These are phyloP conservation scores for Diaporthe vaccinii DNA, from an alignment of 2,329 filamentous ascomycete genomes.

Conservation along the genomic window DNA sequence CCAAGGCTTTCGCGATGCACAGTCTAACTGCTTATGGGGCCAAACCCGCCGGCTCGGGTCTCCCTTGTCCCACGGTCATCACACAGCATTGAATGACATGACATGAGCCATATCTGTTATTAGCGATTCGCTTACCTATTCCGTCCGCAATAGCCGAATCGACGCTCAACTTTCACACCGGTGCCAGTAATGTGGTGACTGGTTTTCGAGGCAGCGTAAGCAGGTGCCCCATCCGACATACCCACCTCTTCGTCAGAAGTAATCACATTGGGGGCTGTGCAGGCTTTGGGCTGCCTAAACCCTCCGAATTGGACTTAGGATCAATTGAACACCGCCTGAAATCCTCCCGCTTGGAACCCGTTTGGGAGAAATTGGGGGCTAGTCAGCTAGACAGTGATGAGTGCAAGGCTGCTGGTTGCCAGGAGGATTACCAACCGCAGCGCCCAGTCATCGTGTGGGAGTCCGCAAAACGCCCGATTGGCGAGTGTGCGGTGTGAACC, in stretches of 20 bases:
- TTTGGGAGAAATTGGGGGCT: background rate
- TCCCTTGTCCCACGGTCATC: background rate
- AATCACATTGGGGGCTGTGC: slow-evolving; percentile 30
- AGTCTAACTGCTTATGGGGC: slow-evolving; percentile 14
- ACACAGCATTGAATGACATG: background rate
- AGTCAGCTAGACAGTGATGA: background rate
- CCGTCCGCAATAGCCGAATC: background rate
- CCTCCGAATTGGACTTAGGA: slow-evolving; percentile 11
- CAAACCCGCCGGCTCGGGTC: background rate
- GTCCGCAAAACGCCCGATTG: slow-evolving; percentile 16
- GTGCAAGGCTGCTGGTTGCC: background rate
- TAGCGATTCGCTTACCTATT: background rate
- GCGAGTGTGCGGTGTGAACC: slow-evolving; percentile 1
- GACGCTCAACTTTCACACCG: background rate
- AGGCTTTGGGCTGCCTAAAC: slow-evolving; percentile 8
- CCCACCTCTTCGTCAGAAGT: slow-evolving; percentile 10
- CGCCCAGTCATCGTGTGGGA: slow-evolving; percentile 7
- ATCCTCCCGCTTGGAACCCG: background rate
- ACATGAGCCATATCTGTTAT: slow-evolving; percentile 10
- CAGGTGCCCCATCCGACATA: slow-evolving; percentile 2
- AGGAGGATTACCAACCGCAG: slow-evolving; percentile 26
- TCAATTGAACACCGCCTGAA: slow-evolving; percentile 12
- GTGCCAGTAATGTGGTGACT: background rate
- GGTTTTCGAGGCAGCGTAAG: slow-evolving; percentile 15
- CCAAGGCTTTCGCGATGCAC: background rate